Base-by-base conservation (phyloP, 1,284 basidiomycete species). In the Ustilago nuda region DNA sequence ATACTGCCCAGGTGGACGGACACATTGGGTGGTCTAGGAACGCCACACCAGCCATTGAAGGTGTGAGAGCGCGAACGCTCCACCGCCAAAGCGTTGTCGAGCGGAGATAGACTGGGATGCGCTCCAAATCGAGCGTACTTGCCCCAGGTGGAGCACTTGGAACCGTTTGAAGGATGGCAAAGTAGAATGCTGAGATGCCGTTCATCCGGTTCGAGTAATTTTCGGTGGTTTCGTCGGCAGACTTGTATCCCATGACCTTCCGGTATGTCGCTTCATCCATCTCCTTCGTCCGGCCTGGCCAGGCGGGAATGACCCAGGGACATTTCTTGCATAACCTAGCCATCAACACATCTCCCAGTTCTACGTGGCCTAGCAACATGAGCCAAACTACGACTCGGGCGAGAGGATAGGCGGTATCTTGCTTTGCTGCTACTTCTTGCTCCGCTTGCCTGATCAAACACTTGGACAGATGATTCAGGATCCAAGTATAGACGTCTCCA, bases 361-460 rank as follows among this genome's bases (percentile, higher is more conserved):
- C 82, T 86, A 88, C 66, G 91, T 90, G 79, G 76, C 89, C 85
- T 78, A 89, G 78, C 17, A 87, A 59, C 15, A 95, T 87, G 23
- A 96, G 88, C 59, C 90, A 91, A 53, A 92, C 88, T 0, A 93
- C 88, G 4, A 98, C 90, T 32, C 91, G 89, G 0, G 93, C 94
- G 11, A 98, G 89, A 0, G 96, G 95, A 52, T 90, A 89, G 0
- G 94, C 95, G 9, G 92, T 92, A 41, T 91, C 90, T 78, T 93
- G 91, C 86, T 95, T 93, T 2, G 94, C 94, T 2, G 93, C 91
- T 7, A 98, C 94, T 86, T 99, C 96, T 0, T 92, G 92, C 87
- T 98, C 95, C 8, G 95, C 95, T 88, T 98, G 97, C 39, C 93
- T 89, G 51, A 98, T 90, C 66, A 99, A 91, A 41, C 91, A 89